Evolutionary conservation across 1,284 basidiomycete genomes (phyloP).

Genomic region (Austropuccinia psidii): DNA sequence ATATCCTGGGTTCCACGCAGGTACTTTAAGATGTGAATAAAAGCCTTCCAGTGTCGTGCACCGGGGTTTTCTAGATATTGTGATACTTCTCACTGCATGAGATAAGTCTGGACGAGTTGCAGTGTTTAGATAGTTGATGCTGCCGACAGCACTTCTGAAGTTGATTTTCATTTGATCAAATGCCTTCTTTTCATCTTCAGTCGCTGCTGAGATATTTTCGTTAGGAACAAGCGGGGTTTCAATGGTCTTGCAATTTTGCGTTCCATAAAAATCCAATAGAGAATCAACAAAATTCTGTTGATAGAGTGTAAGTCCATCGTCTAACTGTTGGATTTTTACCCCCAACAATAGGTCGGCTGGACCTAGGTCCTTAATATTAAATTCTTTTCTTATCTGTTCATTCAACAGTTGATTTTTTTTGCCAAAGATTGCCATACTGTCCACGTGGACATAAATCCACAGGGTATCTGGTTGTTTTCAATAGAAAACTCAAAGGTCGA

Average conservation of each 20-base stretch:
- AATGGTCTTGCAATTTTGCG: not conserved
- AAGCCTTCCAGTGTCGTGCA: not conserved
- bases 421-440: too few species aligned
- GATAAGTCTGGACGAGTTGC: not conserved
- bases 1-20: not conserved
- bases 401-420: too few species aligned
- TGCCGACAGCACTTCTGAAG: not conserved
- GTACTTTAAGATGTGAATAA: not conserved
- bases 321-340: too few species aligned
- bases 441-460: too few species aligned
- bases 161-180: slow-evolving; percentile 3
- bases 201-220: not conserved
- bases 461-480: too few species aligned
- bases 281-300: not conserved
- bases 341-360: too few species aligned
- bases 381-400: too few species aligned
- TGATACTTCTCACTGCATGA: too few species aligned
- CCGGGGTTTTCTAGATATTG: too few species aligned
- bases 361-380: too few species aligned
- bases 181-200: not conserved
- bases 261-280: not conserved
- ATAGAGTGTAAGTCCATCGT: too few species aligned
- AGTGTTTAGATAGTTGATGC: not conserved
- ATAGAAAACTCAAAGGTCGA: too few species aligned
- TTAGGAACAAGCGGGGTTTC: not conserved